Conservation (phyloP, 345 rosid genomes). For the Pistacia vera region DNA sequence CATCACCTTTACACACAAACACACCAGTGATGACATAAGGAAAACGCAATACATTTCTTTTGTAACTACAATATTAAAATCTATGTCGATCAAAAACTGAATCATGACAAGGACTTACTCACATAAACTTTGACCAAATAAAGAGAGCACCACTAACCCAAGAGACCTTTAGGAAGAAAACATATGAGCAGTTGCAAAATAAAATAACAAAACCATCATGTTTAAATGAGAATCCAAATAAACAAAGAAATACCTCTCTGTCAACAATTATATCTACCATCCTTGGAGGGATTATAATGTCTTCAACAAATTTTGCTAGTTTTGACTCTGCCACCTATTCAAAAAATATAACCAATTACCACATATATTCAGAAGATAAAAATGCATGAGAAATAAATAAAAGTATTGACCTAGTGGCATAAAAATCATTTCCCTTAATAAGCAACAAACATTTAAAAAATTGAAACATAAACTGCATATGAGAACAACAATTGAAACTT, state of each 20-base stretch:
- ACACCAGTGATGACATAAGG: too few relatives aligned
- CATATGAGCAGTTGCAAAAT: slow-evolving; percentile 8
- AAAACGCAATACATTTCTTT: too few relatives aligned
- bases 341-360: slow-evolving; percentile 17
- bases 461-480: background rate
- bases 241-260: slow-evolving; percentile 77
- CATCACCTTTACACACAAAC: too few relatives aligned
- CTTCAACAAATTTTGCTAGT: slow-evolving; percentile 95
- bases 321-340: slow-evolving; percentile 94
- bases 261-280: slow-evolving; percentile 96
- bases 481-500: background rate
- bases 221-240: slow-evolving; percentile 14
- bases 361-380: slow-evolving; percentile 15
- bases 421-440: background rate
- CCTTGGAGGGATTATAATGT: slow-evolving; percentile 92
- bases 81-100: background rate
- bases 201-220: background rate
- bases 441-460: background rate
- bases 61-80: too few relatives aligned
- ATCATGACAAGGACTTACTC: background rate
- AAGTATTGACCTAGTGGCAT: background rate
- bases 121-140: background rate
- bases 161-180: slow-evolving; percentile 1
- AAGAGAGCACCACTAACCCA: background rate
- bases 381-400: background rate